Base-by-base conservation (phyloP, 2,329 filamentous ascomycete species). In the Camillea tinctor region DNA sequence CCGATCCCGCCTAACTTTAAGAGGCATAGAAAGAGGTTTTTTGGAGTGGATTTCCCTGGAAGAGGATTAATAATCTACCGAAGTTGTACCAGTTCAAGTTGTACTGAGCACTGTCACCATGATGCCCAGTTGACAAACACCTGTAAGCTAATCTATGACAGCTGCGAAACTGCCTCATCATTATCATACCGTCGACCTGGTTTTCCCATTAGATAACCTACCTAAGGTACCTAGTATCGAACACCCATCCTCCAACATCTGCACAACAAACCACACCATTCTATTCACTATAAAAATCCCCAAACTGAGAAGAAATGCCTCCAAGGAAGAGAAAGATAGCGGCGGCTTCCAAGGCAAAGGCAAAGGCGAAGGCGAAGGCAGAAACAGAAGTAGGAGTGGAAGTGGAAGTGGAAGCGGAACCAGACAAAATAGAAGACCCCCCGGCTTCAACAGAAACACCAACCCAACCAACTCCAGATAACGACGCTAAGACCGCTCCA, bases 321-420 rank as follows among this genome's bases (percentile, higher is more conserved):
- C 76, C 78, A 50, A 80, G 80, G 69, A 80, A 78, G 67, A 77
- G 78, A 69, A 79, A 79, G 71, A 80, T 75, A 11, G 57, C 61
- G 3, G 52, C 52, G 30, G 58, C 64, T 19, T 61, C 68, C 9
- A 61, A 66, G 24, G 24, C 24, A n/a, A n/a, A n/a, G 24, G 24
- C 24, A 4, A 26, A 26, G 26, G 26, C 26, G 7, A 30, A 9
- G 26, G 26, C 26, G 7, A 11, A 30, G 13, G 26, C 26, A 30
- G 26, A 30, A 30, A 30, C n/a, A n/a, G n/a, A n/a, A n/a, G n/a
- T n/a, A n/a, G n/a, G n/a, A n/a, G n/a, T n/a, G n/a, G n/a, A n/a
- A n/a, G n/a, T n/a, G n/a, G n/a, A n/a, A 40, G 60, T 60, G 4
- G 68, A 69, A 5, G 70, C 60, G 8, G 60, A 66, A 17, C 62